Evolutionary conservation across 2,329 filamentous ascomycete species (phyloP).

Genomic region (Cryphonectria parasitica): DNA sequence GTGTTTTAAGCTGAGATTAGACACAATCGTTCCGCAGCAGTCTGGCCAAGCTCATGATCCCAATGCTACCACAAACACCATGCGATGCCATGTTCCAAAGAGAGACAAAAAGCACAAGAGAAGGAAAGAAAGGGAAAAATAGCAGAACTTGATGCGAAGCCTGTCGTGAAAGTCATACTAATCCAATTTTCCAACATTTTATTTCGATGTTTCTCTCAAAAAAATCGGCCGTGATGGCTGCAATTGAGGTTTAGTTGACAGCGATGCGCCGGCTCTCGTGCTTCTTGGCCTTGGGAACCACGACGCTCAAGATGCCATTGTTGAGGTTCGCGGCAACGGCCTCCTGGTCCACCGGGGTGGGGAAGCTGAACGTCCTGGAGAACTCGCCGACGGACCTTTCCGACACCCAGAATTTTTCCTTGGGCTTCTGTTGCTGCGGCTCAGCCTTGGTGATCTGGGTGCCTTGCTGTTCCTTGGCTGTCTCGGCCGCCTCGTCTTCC

Average conservation of each 20-base stretch:
- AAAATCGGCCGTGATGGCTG: background rate
- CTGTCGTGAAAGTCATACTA: background rate
- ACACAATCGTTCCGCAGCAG: background rate
- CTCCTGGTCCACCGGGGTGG: slow-evolving; percentile 64
- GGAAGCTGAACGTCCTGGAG: slow-evolving; percentile 70
- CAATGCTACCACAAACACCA: background rate
- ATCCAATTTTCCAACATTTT: background rate
- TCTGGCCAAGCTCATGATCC: background rate
- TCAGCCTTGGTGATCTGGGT: slow-evolving; percentile 36
- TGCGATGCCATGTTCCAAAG: background rate
- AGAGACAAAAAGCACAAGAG: background rate
- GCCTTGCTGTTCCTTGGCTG: slow-evolving; percentile 41
- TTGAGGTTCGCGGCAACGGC: slow-evolving; percentile 64
- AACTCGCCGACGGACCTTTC: slow-evolving; percentile 71
- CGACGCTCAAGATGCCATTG: slow-evolving; percentile 67
- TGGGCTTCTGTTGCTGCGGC: slow-evolving; percentile 30
- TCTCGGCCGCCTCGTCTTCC: slow-evolving; percentile 58
- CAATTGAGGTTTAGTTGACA: slow-evolving; percentile 48
- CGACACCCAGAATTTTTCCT: slow-evolving; percentile 67
- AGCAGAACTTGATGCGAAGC: background rate
- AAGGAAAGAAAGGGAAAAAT: background rate
- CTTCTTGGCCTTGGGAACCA: slow-evolving; percentile 69
- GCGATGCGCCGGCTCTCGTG: slow-evolving; percentile 58
- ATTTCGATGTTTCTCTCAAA: background rate
- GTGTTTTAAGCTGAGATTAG: background rate